Base-by-base conservation (phyloP, 192 early-diverging fungal species). In the Backusella liffmaniae region DNA sequence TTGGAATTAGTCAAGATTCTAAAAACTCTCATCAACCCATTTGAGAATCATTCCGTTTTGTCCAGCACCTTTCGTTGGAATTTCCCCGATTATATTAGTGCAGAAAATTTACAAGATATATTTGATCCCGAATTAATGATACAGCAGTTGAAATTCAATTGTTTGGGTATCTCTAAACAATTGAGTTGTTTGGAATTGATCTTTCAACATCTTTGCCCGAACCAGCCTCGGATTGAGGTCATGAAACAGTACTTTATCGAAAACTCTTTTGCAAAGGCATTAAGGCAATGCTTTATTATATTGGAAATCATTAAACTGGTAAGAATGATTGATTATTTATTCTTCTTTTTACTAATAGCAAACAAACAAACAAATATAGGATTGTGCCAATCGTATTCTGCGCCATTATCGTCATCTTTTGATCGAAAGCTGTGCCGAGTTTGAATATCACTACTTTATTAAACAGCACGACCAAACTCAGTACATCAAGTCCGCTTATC, bases 231-330 rank as follows among this genome's bases (percentile, higher is more conserved):
- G 29, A 59, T 59, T 9, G 53, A 35, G 16, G 29, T 29, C 4
- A 44, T 30, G 42, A 44, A 29, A 6, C 42, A 30, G 23, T 46
- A 18, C 7, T 30, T 46, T 78, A 75, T 62, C 82, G 84, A 29
- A 26, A 76, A 26, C 78, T 92, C 73, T 29, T 62, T 29, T 62
- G 88, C 84, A 29, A 82, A 86, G 23, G 90, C 90, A 6, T 83
- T 97, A 73, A 82, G 88, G 13, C 79, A 84, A 41, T 94, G 92
- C 59, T 96, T 95, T 82, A 91, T 93, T 41, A 83, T 92, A 70
- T 75, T 94, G 70, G 92, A 96, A 10, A 79, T 69, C 39, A 83
- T 85, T 74, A 85, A 85, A 32, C 30, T 85, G 70, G 56, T 62
- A 29, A 62, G 56, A 9, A 21, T 2, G 10, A 7, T 1, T 39